phyloP scores from a whole-genome alignment of 805 yeast genomes.

The Myxozyma mucilagina region DNA sequence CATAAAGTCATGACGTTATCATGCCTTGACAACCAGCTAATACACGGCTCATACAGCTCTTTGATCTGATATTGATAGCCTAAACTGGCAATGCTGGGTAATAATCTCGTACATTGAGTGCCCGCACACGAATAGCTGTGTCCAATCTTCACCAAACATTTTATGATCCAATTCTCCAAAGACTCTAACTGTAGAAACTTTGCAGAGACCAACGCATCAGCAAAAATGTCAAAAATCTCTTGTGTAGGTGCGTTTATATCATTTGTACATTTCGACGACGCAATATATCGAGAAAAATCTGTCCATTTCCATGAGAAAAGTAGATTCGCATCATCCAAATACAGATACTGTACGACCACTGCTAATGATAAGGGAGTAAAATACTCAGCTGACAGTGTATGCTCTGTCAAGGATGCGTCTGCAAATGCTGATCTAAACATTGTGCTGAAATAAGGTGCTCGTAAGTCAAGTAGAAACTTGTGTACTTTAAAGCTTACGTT shows the following conservation, averaged over 20 bases:
- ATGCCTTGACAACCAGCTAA: slow-evolving; percentile 27
- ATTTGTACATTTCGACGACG: slow-evolving; percentile 22
- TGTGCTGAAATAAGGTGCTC: slow-evolving; percentile 30
- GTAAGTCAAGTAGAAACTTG: slow-evolving; percentile 26
- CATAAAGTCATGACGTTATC: slow-evolving; percentile 21
- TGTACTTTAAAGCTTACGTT: slow-evolving; percentile 19
- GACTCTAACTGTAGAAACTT: slow-evolving; percentile 30
- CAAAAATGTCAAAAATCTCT: slow-evolving; percentile 26
- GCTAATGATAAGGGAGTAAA: slow-evolving; percentile 32
- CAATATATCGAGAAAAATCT: slow-evolving; percentile 26
- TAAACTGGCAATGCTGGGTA: slow-evolving; percentile 24
- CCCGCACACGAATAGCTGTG: slow-evolving; percentile 28
- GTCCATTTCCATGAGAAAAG: slow-evolving; percentile 32
- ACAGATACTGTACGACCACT: slow-evolving; percentile 26
- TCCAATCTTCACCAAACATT: slow-evolving; percentile 21
- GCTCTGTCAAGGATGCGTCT: slow-evolving; percentile 22
- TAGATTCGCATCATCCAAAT: slow-evolving; percentile 29
- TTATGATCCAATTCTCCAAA: slow-evolving; percentile 23
- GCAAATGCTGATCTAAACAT: slow-evolving; percentile 30
- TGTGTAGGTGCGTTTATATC: slow-evolving; percentile 29
- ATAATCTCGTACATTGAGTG: slow-evolving; percentile 20
- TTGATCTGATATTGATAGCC: slow-evolving; percentile 23
- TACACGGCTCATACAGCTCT: slow-evolving; percentile 22
- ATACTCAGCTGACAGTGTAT: slow-evolving; percentile 27
- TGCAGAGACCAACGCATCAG: slow-evolving; percentile 29